Percentiles rank a stretch among this genome's conserved stretches.
phyloP scores from a whole-genome alignment of 805 yeast species.

The Metschnikowia picachoensis region DNA sequence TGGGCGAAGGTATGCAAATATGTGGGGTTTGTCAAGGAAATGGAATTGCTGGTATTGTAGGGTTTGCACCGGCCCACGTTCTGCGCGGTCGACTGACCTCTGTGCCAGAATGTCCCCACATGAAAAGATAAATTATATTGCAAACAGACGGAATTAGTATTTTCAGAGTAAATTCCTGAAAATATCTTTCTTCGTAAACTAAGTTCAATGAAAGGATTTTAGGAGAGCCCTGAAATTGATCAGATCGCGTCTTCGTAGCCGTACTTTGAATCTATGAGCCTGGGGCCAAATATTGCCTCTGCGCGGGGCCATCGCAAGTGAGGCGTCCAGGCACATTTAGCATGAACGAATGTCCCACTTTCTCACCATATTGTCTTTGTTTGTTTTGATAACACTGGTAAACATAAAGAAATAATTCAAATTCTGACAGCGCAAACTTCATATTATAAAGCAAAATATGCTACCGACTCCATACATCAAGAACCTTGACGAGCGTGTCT shows the following conservation, averaged over 20 bases:
- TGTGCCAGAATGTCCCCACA: too few relatives aligned
- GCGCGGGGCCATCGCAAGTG: neutral
- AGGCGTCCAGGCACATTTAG: neutral
- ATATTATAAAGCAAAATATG: conserved; percentile 39
- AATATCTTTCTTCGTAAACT: too few relatives aligned
- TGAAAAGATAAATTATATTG: too few relatives aligned
- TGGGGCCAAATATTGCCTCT: neutral
- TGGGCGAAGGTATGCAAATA: neutral
- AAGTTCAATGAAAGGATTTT: too few relatives aligned
- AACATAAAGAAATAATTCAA: neutral
- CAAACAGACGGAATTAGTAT: too few relatives aligned
- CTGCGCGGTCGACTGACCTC: too few relatives aligned
- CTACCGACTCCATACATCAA: conserved; percentile 70
- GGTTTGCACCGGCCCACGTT: too few relatives aligned
- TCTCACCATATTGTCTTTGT: neutral
- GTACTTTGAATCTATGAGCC: too few relatives aligned
- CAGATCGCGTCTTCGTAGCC: too few relatives aligned
- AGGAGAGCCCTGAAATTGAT: too few relatives aligned
- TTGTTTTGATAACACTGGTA: too few relatives aligned
- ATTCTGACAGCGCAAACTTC: neutral
- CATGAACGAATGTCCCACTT: neutral
- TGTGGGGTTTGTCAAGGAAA: neutral
- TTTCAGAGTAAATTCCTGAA: too few relatives aligned
- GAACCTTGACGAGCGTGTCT: conserved; percentile 65
- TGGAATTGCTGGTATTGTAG: neutral